Evolutionary conservation across 2,329 filamentous ascomycete species (phyloP).

Genomic region (Elsinoe fawcettii): DNA sequence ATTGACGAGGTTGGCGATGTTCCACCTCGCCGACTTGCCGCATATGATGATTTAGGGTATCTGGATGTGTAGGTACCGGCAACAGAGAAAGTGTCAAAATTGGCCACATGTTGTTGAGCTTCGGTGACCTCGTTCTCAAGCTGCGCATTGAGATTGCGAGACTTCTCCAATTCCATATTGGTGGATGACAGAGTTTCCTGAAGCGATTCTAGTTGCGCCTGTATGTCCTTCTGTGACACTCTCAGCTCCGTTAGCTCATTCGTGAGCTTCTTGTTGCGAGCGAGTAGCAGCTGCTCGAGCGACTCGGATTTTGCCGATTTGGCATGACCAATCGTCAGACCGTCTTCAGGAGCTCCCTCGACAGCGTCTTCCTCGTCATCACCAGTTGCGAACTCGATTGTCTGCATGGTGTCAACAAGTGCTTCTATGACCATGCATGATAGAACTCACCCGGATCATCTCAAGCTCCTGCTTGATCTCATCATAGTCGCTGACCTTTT

Average conservation of each 20-base stretch:
- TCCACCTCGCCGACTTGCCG: constrained; percentile 54
- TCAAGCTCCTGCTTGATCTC: constrained; percentile 94
- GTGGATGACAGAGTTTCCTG: constrained; percentile 77
- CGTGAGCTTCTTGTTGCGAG: constrained; percentile 91
- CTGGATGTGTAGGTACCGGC: constrained; percentile 83
- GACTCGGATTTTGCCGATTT: constrained; percentile 59
- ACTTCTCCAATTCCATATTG: constrained; percentile 78
- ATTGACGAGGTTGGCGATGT: constrained; percentile 94
- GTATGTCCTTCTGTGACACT: constrained; percentile 88
- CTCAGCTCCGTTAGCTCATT: constrained; percentile 89
- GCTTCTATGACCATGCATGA: constrained; percentile 14
- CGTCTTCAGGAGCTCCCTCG: constrained; percentile 41
- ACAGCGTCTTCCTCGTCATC: constrained; percentile 51
- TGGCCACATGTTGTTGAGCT: constrained; percentile 76
- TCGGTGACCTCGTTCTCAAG: constrained; percentile 86
- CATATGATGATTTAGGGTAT: constrained; percentile 58
- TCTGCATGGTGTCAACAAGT: constrained; percentile 37
- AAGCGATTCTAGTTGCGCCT: constrained; percentile 67
- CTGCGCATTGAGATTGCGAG: constrained; percentile 75
- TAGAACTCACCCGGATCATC: constrained; percentile 61
- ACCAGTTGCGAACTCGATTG: constrained; percentile 90
- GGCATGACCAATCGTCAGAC: constrained; percentile 43
- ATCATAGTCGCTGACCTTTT: constrained; percentile 89
- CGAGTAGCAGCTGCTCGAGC: constrained; percentile 81
- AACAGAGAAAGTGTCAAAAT: constrained; percentile 86